Base-by-base conservation (phyloP, 495 filamentous ascomycete genomes). In the Hyaloscypha finlandica region DNA sequence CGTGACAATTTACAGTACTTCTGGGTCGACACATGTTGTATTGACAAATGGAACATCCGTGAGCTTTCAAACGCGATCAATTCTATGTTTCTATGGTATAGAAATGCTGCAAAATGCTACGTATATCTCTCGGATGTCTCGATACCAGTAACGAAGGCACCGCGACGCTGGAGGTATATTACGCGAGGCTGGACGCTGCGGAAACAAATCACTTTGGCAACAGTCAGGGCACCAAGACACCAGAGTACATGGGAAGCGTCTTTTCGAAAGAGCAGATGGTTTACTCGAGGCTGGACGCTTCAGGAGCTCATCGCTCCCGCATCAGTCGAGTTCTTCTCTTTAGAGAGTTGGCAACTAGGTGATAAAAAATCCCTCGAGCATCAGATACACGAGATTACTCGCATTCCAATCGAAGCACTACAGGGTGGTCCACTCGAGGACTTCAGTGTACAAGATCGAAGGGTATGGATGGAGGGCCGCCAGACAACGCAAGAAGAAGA, bases 251-350 rank as follows among this genome's bases (percentile, higher is more conserved):
- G 64, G 64, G 64, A 67, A 33, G 64, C 64, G 53, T 60, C 64
- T 61, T 67, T 67, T 61, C 56, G 64, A 57, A 61, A 60, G 19
- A 67, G 16, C 16, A 53, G 51, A 53, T 25, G 25, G 25, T 25
- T 37, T 12, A 37, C 35, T 37, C 35, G 35, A 8, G 35, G 19
- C 51, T 20, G 19, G 19, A 53, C 51, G 37, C 39, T 56, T 16
- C 53, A 56, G 5, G 74, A 78, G 55, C 69, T 78, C 19, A 68
- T 78, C 3, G 74, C 74, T 32, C 77, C 77, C 6, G 6, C 20
- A 25, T 48, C 62, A 37, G 74, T 78, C 37, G 55, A 75, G n/a
- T 80, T 80, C 69, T 77, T 73, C 56, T 71, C 68, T 11, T 29
- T 35, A 33, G 72, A 77, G 51, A 64, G 72, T 53, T n/a, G 19